These are phyloP conservation scores for Beauveria brongniartii DNA, from an alignment of 2,329 filamentous ascomycete genomes.

Conservation along the genomic window DNA sequence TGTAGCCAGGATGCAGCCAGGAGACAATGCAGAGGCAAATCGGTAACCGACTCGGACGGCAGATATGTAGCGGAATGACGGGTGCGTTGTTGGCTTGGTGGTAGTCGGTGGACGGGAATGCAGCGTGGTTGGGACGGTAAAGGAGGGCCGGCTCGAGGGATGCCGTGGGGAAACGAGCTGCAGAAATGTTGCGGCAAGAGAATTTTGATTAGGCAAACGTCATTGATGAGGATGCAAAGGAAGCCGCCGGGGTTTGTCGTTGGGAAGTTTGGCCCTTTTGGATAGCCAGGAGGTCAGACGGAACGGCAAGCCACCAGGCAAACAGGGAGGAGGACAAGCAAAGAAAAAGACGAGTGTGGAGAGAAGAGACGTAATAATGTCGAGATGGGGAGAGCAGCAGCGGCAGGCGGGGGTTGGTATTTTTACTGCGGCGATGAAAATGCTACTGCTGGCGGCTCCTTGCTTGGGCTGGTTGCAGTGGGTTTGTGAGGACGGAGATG, in stretches of 20 bases:
- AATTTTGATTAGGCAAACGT: slow-evolving; percentile 7
- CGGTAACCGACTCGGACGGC: not conserved
- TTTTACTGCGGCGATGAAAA: not conserved
- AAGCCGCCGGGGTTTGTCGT: slow-evolving; percentile 1
- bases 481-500: not conserved
- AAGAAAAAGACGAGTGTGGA: not conserved
- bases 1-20: not conserved
- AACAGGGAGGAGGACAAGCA: not conserved
- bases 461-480: not conserved
- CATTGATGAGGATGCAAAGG: not conserved
- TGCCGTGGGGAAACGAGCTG: not conserved
- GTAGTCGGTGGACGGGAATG: not conserved
- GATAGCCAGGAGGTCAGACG: too few relatives aligned
- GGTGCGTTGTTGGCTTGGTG: not conserved
- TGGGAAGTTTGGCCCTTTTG: not conserved
- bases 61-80: not conserved
- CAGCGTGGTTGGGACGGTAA: not conserved
- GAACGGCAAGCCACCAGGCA: not conserved
- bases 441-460: too few relatives aligned
- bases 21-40: not conserved
- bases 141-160: not conserved
- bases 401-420: not conserved
- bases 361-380: not conserved
- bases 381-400: not conserved
- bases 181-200: slow-evolving; percentile 5